A percentile compares a stretch with the other conserved stretches of the same genome.
Conservation (phyloP, 148 eudicot species). For the Silene uniflora region DNA sequence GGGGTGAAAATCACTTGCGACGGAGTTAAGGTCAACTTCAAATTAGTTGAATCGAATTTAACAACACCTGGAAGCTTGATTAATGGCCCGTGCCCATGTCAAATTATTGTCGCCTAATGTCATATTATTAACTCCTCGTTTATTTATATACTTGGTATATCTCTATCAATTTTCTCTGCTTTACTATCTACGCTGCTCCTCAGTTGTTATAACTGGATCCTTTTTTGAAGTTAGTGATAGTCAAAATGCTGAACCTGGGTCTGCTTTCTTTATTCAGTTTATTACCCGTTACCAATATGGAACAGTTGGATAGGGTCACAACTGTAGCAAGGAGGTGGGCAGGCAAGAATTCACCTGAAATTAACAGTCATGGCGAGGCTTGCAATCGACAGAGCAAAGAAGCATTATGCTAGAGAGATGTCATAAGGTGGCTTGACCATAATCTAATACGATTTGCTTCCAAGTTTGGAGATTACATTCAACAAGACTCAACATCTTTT, state of each 20-base stretch:
- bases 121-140: too few relatives aligned
- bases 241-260: conserved; percentile 65
- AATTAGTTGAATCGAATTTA: too few relatives aligned
- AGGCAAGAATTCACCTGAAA: conserved; percentile 60
- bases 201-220: too few relatives aligned
- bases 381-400: conserved; percentile 61
- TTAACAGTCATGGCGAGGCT: conserved; percentile 74
- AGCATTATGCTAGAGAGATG: conserved; percentile 57
- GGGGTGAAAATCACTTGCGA: too few relatives aligned
- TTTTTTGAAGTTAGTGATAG: conserved; percentile 68
- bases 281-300: conserved; percentile 72
- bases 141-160: too few relatives aligned
- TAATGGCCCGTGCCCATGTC: too few relatives aligned
- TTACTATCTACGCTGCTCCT: too few relatives aligned
- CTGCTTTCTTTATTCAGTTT: conserved; percentile 90
- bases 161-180: too few relatives aligned
- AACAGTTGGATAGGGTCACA: conserved; percentile 69
- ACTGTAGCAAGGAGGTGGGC: conserved; percentile 98
- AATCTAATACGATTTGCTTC: conserved; percentile 62
- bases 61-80: too few relatives aligned
- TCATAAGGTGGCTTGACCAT: conserved; percentile 83
- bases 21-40: too few relatives aligned
- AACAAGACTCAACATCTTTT: conserved; percentile 82
- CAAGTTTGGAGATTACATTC: conserved; percentile 78
- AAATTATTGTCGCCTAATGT: too few relatives aligned